A percentile compares a stretch with the other conserved stretches of the same genome.
These are phyloP conservation scores for Trametes cubensis DNA, from an alignment of 768 basidiomycete genomes.

Conservation along the genomic window DNA sequence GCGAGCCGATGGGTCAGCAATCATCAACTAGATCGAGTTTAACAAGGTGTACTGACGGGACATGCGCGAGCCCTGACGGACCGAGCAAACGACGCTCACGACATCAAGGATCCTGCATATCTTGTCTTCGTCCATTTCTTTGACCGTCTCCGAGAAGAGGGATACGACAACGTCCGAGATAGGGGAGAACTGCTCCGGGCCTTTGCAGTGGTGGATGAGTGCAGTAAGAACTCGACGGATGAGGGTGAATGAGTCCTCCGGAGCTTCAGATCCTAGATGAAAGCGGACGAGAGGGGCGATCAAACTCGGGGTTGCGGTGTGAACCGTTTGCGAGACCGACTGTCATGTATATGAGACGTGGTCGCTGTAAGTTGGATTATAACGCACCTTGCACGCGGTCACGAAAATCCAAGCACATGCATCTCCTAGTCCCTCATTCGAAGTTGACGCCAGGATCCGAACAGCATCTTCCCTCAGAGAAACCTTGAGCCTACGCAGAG, in stretches of 20 bases:
- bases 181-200: constrained; percentile 61
- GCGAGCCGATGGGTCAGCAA: not conserved
- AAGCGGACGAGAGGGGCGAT: constrained; percentile 58
- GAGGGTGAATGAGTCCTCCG: constrained; percentile 52
- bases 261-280: constrained; percentile 47
- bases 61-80: constrained; percentile 73
- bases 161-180: constrained; percentile 57
- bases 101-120: constrained; percentile 59
- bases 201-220: constrained; percentile 80
- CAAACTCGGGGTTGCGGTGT: constrained; percentile 71
- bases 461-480: constrained; percentile 60
- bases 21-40: not conserved
- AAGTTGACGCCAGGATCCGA: constrained; percentile 47
- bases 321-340: constrained; percentile 84
- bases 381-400: constrained; percentile 74
- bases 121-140: constrained; percentile 37
- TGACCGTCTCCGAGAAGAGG: constrained; percentile 35
- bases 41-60: constrained; percentile 46
- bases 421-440: constrained; percentile 56
- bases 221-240: constrained; percentile 77
- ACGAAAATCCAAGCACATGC: constrained; percentile 75
- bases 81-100: constrained; percentile 56
- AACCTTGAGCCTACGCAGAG: constrained; percentile 71
- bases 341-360: constrained; percentile 31
- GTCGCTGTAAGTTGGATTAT: not conserved